These are phyloP conservation scores for Ganoderma multipileum DNA, from an alignment of 1,284 basidiomycete species.

Conservation along the genomic window DNA sequence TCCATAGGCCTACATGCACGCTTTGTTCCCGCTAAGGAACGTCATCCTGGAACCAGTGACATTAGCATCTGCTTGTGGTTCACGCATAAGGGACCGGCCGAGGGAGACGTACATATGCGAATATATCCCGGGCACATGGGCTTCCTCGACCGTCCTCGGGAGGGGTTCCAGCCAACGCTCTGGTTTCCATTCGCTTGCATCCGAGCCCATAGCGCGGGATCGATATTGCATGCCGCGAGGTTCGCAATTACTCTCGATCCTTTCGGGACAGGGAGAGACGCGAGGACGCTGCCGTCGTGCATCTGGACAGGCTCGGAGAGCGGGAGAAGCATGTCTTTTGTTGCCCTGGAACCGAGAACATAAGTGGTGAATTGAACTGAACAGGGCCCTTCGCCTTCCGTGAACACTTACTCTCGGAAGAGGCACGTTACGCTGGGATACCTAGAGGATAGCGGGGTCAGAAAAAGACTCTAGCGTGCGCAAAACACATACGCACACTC, in stretches of 20 bases:
- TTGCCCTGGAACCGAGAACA: conserved; percentile 21
- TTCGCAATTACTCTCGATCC: conserved; percentile 55
- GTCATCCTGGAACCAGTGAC: conserved; percentile 35
- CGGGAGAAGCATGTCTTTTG: conserved; percentile 32
- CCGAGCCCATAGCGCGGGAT: conserved; percentile 59
- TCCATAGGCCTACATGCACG: conserved; percentile 38
- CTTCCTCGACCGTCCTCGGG: conserved; percentile 22
- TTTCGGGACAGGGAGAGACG: conserved; percentile 47
- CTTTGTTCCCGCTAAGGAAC: conserved; percentile 39
- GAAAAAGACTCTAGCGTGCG: background rate
- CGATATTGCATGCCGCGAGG: conserved; percentile 50
- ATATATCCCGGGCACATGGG: conserved; percentile 31
- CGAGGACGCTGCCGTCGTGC: conserved; percentile 40
- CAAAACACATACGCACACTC: conserved; percentile 22
- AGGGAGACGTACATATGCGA: conserved; percentile 29
- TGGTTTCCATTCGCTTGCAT: conserved; percentile 56
- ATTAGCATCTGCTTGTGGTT: background rate
- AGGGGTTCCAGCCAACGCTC: conserved; percentile 36
- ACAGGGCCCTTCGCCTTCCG: too few species aligned
- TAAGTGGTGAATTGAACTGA: background rate
- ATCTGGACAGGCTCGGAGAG: conserved; percentile 28
- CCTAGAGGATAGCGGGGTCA: background rate
- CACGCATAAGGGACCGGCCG: background rate
- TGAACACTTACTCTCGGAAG: background rate
- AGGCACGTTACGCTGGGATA: conserved; percentile 1